Percentiles rank a stretch among this genome's conserved stretches.
Conservation (phyloP, 176 grass and related monocot species). For the Zea mays region Zm-B73-REFERENCE-NAM-5.0 NC_050096.1:250365001-250365500, state of each 20-base stretch:
- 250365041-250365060: not conserved
- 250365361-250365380: not conserved
- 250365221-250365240: constrained; percentile 96
- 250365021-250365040: constrained; percentile 82
- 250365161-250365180: constrained; percentile 66
- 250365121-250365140: constrained; percentile 76
- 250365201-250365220: constrained; percentile 78
- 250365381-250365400: not conserved
- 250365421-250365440: not conserved
- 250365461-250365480: constrained; percentile 6
- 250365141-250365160: constrained; percentile 79
- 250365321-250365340: not conserved
- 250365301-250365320: not conserved
- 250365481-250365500: not conserved
- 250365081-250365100: constrained; percentile 43
- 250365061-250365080: not conserved
- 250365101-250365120: constrained; percentile 53
- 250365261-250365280: constrained; percentile 45
- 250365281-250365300: not conserved
- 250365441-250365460: not conserved
- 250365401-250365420: not conserved
- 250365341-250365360: not conserved
- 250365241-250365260: constrained; percentile 95
- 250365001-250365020: constrained; percentile 43
- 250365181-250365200: constrained; percentile 78